Evolutionary conservation across 2,329 filamentous ascomycete species (phyloP).

Genomic region (Clonostachys rosea): DNA sequence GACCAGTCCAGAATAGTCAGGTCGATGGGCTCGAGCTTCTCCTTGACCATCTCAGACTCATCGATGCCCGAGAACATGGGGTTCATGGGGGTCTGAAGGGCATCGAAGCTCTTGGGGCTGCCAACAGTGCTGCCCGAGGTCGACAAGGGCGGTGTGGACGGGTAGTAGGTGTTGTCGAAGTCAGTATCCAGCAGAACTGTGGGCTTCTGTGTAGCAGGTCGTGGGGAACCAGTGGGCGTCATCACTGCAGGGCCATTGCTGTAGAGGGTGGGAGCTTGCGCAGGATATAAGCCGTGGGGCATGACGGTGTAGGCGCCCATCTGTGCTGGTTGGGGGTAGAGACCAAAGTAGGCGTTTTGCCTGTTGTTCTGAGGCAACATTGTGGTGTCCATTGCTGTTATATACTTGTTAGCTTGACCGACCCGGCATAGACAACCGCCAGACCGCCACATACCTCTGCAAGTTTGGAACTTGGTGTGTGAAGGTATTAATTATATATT

Average conservation of each 20-base stretch:
- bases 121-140: slow-evolving; percentile 79
- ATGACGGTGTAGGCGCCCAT: slow-evolving; percentile 53
- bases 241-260: slow-evolving; percentile 56
- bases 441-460: slow-evolving; percentile 7
- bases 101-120: slow-evolving; percentile 75
- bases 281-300: slow-evolving; percentile 61
- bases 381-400: slow-evolving; percentile 57
- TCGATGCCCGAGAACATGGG: slow-evolving; percentile 72
- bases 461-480: not conserved
- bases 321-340: slow-evolving; percentile 21
- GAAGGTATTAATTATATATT: not conserved
- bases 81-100: slow-evolving; percentile 79
- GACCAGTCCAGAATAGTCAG: slow-evolving; percentile 75
- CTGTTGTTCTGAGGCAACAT: slow-evolving; percentile 59
- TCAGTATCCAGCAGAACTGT: slow-evolving; percentile 77
- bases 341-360: slow-evolving; percentile 80
- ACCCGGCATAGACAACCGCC: too few species aligned
- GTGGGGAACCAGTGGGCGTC: slow-evolving; percentile 74
- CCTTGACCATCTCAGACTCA: slow-evolving; percentile 59
- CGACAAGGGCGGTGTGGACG: slow-evolving; percentile 83
- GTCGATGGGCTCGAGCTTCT: slow-evolving; percentile 68
- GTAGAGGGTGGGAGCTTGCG: slow-evolving; percentile 55
- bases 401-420: not conserved
- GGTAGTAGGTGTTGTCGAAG: slow-evolving; percentile 69
- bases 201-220: slow-evolving; percentile 67